Evolutionary conservation across 371 early-diverging fungal genomes (phyloP).

Genomic region (Haplosporangium sp.): DNA sequence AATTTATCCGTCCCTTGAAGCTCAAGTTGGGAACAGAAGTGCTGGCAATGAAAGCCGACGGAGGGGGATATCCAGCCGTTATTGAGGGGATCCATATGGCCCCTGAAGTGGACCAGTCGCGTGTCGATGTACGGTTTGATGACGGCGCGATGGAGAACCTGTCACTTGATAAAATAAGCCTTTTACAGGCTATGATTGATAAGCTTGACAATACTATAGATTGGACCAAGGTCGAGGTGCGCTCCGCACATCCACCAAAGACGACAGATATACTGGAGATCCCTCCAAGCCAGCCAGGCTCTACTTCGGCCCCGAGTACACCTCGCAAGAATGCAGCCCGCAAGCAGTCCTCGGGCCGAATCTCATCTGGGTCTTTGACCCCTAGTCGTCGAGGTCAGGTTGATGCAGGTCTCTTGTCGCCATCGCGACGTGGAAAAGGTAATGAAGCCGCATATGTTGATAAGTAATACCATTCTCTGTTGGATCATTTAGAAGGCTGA

Average conservation of each 20-base stretch:
- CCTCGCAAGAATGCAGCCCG: constrained; percentile 11
- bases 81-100: constrained; percentile 33
- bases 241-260: neutral
- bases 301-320: constrained; percentile 12
- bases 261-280: constrained; percentile 4
- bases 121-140: constrained; percentile 38
- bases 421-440: constrained; percentile 17
- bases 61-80: constrained; percentile 11
- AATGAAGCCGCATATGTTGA: neutral
- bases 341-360: neutral
- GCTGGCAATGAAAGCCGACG: constrained; percentile 21
- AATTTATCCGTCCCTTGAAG: constrained; percentile 36
- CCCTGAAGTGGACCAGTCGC: constrained; percentile 6
- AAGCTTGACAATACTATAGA: constrained; percentile 23
- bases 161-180: constrained; percentile 13
- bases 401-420: neutral
- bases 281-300: constrained; percentile 5
- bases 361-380: constrained; percentile 6
- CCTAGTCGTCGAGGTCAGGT: constrained; percentile 28
- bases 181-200: constrained; percentile 29
- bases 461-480: no score
- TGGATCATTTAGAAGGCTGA: neutral
- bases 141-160: constrained; percentile 27
- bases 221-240: constrained; percentile 17
- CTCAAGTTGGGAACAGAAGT: constrained; percentile 34